Percentiles rank a stretch among this genome's conserved stretches.
Conservation (phyloP, 1,284 basidiomycete genomes). For the Thelephora terrestris region DNA sequence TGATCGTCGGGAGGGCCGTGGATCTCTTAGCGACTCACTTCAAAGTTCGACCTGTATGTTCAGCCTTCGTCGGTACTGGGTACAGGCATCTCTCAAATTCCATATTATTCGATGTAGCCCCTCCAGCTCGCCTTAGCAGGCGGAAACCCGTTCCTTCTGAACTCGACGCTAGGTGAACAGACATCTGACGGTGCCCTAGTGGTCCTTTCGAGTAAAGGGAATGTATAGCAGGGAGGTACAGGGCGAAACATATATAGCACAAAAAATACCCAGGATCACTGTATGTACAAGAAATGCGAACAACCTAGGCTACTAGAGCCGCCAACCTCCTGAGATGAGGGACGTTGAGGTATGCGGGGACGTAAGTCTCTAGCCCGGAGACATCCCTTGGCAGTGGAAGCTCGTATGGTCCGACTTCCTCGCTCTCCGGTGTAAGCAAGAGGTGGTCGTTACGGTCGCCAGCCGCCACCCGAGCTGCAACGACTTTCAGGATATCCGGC, state of each 20-base stretch:
- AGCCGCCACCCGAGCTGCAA: slow-evolving; percentile 86
- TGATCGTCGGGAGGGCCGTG: slow-evolving; percentile 26
- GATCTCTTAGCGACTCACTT: slow-evolving; percentile 27
- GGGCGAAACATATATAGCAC: not conserved
- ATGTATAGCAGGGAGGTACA: not conserved
- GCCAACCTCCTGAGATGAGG: slow-evolving; percentile 75
- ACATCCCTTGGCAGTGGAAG: slow-evolving; percentile 81
- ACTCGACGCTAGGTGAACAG: slow-evolving; percentile 14
- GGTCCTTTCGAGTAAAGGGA: not conserved
- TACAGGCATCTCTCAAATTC: not conserved
- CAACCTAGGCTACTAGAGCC: slow-evolving; percentile 60
- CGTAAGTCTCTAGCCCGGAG: slow-evolving; percentile 80
- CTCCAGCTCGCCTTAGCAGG: slow-evolving; percentile 3
- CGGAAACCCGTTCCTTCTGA: slow-evolving; percentile 4
- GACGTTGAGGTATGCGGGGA: slow-evolving; percentile 79
- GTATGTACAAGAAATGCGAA: slow-evolving; percentile 3
- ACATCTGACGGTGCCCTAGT: slow-evolving; percentile 15
- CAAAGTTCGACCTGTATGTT: slow-evolving; percentile 10
- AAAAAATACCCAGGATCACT: slow-evolving; percentile 1
- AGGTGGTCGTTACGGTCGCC: slow-evolving; percentile 95
- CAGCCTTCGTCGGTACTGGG: not conserved
- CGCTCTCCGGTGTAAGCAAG: slow-evolving; percentile 86
- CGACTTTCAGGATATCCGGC: slow-evolving; percentile 92
- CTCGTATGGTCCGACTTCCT: slow-evolving; percentile 91
- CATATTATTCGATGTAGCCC: slow-evolving; percentile 4